Base-by-base conservation (phyloP, 768 basidiomycete species). In the Coprinopsis sp. region DNA sequence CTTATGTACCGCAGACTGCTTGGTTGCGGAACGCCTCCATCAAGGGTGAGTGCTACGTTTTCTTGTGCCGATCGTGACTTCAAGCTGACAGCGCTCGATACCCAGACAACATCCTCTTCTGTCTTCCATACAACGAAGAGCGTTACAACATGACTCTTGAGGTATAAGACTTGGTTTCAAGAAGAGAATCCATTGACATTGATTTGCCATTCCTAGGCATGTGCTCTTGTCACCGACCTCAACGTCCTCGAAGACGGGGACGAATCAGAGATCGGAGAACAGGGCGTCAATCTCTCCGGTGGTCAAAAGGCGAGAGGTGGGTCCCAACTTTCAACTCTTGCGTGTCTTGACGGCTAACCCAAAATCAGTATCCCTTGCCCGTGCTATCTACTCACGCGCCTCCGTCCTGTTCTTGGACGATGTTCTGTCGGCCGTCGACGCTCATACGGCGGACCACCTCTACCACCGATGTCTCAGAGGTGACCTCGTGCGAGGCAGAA, bases 311-410 rank as follows among this genome's bases (percentile, higher is more conserved):
- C 82, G 45, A 68, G 81, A 69, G 79, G 84, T 82, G 45, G n/a
- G n/a, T 6, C 59, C 36, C 14, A 14, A 22, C 33, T 24, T 14
- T 33, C 12, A n/a, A n/a, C 11, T 22, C 25, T 22, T 76, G 71
- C 13, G 77, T 67, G 2, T 69, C 75, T 70, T 75, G 25, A 60
- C 74, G 14, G 33, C 43, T 33, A 33, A 27, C 22, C 31, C 25
- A 28, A 27, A 23, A 8, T 3, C 31, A 69, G 68, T 69, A 18
- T 69, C 68, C 6, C 59, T 69, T 24, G 68, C 91, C 22, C 83
- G 93, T 33, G 91, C 92, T 7, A 83, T 96, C 19, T 94, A 96
- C 64, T 91, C 89, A 48, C 77, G 91, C 5, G 91, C 91, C 2
- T 87, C 85, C 0, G 68, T 85, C 16, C 68, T 97, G 2, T 66